Evolutionary conservation across 371 early-diverging fungal species (phyloP).

Genomic region (Basidiobolus meristosporus): DNA sequence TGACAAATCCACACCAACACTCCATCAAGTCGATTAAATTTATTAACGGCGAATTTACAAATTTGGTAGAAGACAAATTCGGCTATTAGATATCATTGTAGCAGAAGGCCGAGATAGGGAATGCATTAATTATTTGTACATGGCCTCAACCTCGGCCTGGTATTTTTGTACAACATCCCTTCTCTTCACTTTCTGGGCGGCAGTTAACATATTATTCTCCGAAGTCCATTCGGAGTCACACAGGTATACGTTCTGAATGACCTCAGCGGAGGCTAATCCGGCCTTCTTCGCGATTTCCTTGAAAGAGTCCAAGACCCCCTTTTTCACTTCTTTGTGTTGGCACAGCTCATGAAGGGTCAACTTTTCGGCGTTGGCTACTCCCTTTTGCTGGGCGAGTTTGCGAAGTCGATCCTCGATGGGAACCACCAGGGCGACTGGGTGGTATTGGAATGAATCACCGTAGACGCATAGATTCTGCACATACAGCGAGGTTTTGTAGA

Average conservation of each 20-base stretch:
- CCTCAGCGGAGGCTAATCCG: slow-evolving; percentile 54
- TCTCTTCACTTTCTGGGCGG: slow-evolving; percentile 86
- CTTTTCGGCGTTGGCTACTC: too few relatives aligned
- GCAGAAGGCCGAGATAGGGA: background rate
- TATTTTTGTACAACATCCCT: slow-evolving; percentile 44
- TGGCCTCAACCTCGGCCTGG: slow-evolving; percentile 27
- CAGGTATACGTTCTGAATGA: slow-evolving; percentile 43
- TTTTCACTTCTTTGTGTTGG: too few relatives aligned
- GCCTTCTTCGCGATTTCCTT: slow-evolving; percentile 27
- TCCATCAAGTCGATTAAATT: too few relatives aligned
- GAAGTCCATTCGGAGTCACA: slow-evolving; percentile 71
- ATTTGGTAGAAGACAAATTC: too few relatives aligned
- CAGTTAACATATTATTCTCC: slow-evolving; percentile 68
- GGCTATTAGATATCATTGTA: too few relatives aligned
- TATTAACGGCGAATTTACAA: too few relatives aligned
- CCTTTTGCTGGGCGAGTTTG: too few relatives aligned
- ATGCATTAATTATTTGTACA: too few relatives aligned
- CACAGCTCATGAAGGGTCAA: too few relatives aligned
- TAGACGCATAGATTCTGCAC: slow-evolving; percentile 74
- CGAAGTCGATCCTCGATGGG: slow-evolving; percentile 71
- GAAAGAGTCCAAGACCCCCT: too few relatives aligned
- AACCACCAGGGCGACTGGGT: slow-evolving; percentile 53
- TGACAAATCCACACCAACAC: too few relatives aligned
- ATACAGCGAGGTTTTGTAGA: slow-evolving; percentile 60
- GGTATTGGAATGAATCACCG: slow-evolving; percentile 47